phyloP scores from a whole-genome alignment of 176 grass and related monocot species.

The Carex scoparia region DNA sequence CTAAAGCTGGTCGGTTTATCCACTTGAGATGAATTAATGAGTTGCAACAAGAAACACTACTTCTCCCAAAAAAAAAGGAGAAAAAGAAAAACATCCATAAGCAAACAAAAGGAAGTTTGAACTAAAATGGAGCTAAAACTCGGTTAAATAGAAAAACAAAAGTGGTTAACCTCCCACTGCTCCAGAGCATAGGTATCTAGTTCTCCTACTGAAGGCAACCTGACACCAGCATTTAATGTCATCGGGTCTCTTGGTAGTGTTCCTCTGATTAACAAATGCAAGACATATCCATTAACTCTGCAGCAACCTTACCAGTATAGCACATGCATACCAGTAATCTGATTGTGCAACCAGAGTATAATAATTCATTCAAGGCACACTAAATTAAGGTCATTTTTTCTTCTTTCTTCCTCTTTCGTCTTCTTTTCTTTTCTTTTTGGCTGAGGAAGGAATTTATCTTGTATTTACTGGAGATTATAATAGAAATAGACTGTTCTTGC shows the following conservation, averaged over 20 bases:
- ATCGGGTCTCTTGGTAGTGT: slow-evolving; percentile 75
- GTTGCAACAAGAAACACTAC: slow-evolving; percentile 86
- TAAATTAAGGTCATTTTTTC: background rate
- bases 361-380: background rate
- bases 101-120: background rate
- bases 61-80: slow-evolving; percentile 11
- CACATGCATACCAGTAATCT: background rate
- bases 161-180: slow-evolving; percentile 76
- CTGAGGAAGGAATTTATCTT: background rate
- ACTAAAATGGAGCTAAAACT: slow-evolving; percentile 9
- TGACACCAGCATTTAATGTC: slow-evolving; percentile 45
- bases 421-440: background rate
- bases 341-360: background rate
- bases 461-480: background rate
- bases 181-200: slow-evolving; percentile 64
- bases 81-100: slow-evolving; percentile 1
- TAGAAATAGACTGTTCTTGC: background rate
- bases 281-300: background rate
- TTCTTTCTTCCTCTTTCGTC: background rate
- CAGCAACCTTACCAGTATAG: background rate
- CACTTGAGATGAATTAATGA: slow-evolving; percentile 93
- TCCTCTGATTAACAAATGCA: slow-evolving; percentile 41
- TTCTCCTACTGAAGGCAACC: slow-evolving; percentile 69
- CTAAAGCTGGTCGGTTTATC: slow-evolving; percentile 64
- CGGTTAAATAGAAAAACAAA: slow-evolving; percentile 25